Percentiles rank a stretch among this genome's conserved stretches.
phyloP scores from a whole-genome alignment of 129 eudicot species.

The Erigeron canadensis region DNA sequence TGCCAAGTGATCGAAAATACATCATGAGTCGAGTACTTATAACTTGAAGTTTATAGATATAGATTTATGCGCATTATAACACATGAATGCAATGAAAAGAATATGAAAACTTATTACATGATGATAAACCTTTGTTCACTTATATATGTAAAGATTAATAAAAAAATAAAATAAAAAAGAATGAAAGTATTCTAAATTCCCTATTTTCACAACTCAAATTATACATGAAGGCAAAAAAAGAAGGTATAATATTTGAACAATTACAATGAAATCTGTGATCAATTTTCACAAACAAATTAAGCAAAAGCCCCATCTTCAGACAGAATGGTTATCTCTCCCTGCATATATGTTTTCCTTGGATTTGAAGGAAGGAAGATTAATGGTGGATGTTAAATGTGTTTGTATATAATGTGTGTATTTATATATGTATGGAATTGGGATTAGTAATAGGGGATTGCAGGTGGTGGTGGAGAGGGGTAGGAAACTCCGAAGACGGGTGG shows the following conservation, averaged over 20 bases:
- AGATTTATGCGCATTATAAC: background rate
- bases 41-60: background rate
- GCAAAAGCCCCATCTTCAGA: constrained; percentile 18
- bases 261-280: constrained; percentile 13
- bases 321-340: constrained; percentile 16
- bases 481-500: constrained; percentile 79
- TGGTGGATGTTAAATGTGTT: constrained; percentile 24
- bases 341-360: background rate
- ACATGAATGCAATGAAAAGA: background rate
- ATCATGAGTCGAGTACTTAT: background rate
- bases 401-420: constrained; percentile 18
- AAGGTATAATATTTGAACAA: constrained; percentile 24
- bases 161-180: constrained; percentile 16
- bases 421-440: constrained; percentile 23
- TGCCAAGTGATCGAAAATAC: background rate
- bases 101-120: constrained; percentile 20
- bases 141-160: background rate
- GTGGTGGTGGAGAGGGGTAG: constrained; percentile 94
- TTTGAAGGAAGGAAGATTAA: background rate
- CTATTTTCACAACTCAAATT: constrained; percentile 33
- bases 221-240: constrained; percentile 22
- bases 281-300: constrained; percentile 33
- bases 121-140: constrained; percentile 27
- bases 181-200: constrained; percentile 34
- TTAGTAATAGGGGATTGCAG: constrained; percentile 70